phyloP scores from a whole-genome alignment of 1,284 basidiomycete genomes.

The Leccinum cinnamomeum region DNA sequence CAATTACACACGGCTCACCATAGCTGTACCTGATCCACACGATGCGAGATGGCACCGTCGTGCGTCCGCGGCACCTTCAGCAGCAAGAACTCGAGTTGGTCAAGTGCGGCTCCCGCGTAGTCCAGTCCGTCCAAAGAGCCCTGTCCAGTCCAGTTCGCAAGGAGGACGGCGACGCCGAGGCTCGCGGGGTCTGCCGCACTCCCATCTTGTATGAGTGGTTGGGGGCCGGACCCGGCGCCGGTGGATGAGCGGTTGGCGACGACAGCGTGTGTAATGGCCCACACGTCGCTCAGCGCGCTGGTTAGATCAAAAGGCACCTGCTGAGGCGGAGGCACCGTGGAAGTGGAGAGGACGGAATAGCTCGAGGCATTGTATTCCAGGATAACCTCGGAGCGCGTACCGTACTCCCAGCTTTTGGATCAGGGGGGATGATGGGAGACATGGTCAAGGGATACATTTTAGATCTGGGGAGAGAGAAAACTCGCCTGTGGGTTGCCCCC shows the following conservation, averaged over 20 bases:
- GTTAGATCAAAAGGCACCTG: conserved; percentile 38
- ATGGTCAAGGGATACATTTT: background rate
- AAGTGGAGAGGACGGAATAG: conserved; percentile 49
- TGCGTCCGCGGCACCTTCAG: conserved; percentile 62
- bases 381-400: conserved; percentile 58
- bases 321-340: conserved; percentile 43
- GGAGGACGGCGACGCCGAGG: conserved; percentile 75
- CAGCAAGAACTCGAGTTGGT: conserved; percentile 74
- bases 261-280: conserved; percentile 56
- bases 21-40: conserved; percentile 62
- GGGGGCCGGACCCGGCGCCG: conserved; percentile 43
- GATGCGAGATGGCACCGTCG: conserved; percentile 84
- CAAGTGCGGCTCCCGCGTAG: conserved; percentile 66
- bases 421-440: background rate
- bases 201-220: conserved; percentile 52
- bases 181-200: conserved; percentile 83
- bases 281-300: conserved; percentile 50
- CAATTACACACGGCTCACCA: conserved; percentile 48
- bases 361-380: conserved; percentile 54
- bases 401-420: conserved; percentile 61
- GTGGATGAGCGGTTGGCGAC: conserved; percentile 50
- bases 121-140: conserved; percentile 41
- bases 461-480: background rate
- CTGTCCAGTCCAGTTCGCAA: conserved; percentile 72
- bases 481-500: conserved; percentile 33